Conservation (phyloP, 73 alveolate species). For the Uronychia setigera region DNA sequence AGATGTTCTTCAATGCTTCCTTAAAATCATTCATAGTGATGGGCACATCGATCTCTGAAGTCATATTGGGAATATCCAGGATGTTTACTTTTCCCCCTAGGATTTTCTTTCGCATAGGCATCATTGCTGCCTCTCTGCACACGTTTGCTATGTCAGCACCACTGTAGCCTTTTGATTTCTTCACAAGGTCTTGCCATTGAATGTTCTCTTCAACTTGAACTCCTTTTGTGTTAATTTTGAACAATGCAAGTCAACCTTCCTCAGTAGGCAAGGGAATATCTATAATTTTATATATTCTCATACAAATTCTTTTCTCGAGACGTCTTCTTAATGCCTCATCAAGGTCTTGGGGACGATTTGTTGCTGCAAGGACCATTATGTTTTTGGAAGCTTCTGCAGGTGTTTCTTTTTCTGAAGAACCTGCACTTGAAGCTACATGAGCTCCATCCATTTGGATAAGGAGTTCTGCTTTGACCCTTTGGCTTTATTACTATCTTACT, state of each 20-base stretch:
- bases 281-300: too few relatives aligned
- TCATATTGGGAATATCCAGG: conserved; percentile 72
- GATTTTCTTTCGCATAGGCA: conserved; percentile 85
- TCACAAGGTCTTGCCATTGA: conserved; percentile 40
- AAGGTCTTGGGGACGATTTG: conserved; percentile 89
- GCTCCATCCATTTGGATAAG: conserved; percentile 91
- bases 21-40: conserved; percentile 84
- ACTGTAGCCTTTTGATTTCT: conserved; percentile 76
- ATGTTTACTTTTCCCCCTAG: conserved; percentile 77
- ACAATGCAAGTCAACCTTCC: conserved; percentile 73
- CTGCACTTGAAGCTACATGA: conserved; percentile 61
- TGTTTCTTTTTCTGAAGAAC: conserved; percentile 71
- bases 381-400: conserved; percentile 67
- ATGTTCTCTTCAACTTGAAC: conserved; percentile 60
- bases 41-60: conserved; percentile 80
- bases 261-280: conserved; percentile 86
- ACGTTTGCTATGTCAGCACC: conserved; percentile 93
- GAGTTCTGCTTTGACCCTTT: conserved; percentile 82
- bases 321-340: conserved; percentile 91
- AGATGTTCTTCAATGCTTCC: conserved; percentile 83
- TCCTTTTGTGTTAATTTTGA: conserved; percentile 76
- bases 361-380: conserved; percentile 88
- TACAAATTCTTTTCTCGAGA: conserved; percentile 82
- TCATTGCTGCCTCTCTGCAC: conserved; percentile 95
- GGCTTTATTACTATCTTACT: background rate